Evolutionary conservation across 2,329 filamentous ascomycete genomes (phyloP).

Genomic region (Aspergillus pseudoviridinutans): DNA sequence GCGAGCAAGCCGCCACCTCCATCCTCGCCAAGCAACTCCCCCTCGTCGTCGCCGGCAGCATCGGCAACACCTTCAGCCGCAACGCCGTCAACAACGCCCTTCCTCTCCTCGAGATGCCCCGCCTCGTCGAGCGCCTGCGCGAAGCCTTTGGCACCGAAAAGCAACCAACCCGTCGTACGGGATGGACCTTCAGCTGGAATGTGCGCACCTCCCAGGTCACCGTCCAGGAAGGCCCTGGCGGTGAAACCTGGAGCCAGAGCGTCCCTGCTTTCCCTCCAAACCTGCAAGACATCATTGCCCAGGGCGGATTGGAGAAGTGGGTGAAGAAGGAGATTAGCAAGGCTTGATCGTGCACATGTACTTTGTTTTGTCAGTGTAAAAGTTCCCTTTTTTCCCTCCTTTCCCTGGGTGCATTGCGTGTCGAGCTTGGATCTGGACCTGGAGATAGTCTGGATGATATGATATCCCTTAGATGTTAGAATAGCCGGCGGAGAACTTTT

Average conservation of each 20-base stretch:
- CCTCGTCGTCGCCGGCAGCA: constrained; percentile 74
- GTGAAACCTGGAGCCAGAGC: constrained; percentile 69
- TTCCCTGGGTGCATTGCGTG: background rate
- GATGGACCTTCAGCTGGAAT: constrained; percentile 83
- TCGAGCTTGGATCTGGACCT: background rate
- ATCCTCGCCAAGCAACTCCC: constrained; percentile 77
- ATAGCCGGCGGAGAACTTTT: background rate
- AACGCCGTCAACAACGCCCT: constrained; percentile 43
- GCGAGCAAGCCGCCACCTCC: constrained; percentile 86
- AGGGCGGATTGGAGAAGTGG: constrained; percentile 77
- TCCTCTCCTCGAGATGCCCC: constrained; percentile 36
- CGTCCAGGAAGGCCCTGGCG: constrained; percentile 65
- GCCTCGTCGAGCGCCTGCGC: constrained; percentile 30
- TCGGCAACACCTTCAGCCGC: constrained; percentile 78
- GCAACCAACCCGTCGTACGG: constrained; percentile 65
- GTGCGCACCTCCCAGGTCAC: constrained; percentile 66
- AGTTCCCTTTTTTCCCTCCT: background rate
- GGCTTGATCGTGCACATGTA: background rate
- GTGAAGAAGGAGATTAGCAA: constrained; percentile 63
- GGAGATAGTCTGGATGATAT: background rate
- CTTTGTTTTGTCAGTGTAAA: background rate
- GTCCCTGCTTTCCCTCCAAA: constrained; percentile 81
- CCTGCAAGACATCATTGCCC: constrained; percentile 78
- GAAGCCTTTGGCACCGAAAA: constrained; percentile 34
- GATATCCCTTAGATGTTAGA: background rate